Base-by-base conservation (phyloP, 2,329 filamentous ascomycete genomes). In the Malbranchea zuffiana region DNA sequence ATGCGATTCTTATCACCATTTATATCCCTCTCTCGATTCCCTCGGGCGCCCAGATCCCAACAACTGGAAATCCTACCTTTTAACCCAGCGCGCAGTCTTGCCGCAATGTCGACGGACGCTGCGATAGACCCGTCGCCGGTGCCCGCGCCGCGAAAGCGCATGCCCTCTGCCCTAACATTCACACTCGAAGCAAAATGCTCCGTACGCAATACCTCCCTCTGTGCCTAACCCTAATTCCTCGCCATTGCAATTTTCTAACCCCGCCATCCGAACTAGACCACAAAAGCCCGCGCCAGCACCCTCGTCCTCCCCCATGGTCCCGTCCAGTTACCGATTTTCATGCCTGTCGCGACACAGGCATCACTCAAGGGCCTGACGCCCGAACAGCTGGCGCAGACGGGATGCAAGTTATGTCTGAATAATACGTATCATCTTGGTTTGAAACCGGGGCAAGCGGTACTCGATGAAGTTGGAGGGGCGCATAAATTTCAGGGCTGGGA, bases 391-490 rank as follows among this genome's bases (percentile, higher is more conserved):
- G 87, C 90, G 51, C 79, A 84, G 37, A 92, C 87, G 0, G 78
- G 83, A 28, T 98, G 92, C 54, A 77, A 82, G 41, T 66, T 98
- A 27, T 98, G 90, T 59, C 67, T 98, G 46, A 98, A 98, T 65
- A 98, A 98, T 62, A 98, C 90, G 8, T 98, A 98, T 55, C 90
- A 98, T 58, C 67, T 98, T 43, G 90, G 90, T 6, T 67, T 98
- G 38, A 96, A 94, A 62, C 90, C 90, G 1, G 92, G 90, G 1
- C 87, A 96, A 57, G 80, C 83, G 24, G 82, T 87, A 4, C 70
- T 98, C 13, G 84, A 93, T 50, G 73, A 79, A 2, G 71, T 96
- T 35, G 90, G 90, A 28, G 90, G 92, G 39, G 90, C 90, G 18
- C 92, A 98, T 63, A 88, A 81, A 59, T 66, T 98, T 36, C 90